A percentile compares a stretch with the other conserved stretches of the same genome.
These are phyloP conservation scores for Volvox carteri DNA, from an alignment of 163 green algal species.

Conservation along the genomic window DNA sequence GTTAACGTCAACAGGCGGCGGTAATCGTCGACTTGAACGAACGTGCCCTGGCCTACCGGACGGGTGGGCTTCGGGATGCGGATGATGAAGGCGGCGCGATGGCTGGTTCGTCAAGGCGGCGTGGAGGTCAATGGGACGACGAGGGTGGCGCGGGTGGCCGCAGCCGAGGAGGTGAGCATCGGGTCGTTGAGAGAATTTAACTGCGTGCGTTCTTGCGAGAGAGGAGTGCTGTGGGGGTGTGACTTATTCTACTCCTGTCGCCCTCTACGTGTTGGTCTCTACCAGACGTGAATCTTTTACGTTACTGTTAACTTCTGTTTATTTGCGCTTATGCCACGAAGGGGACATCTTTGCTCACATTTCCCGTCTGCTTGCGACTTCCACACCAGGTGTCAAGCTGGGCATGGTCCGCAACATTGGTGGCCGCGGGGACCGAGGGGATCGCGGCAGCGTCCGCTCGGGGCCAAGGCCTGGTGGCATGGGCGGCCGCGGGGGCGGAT, in stretches of 20 bases:
- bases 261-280: neutral
- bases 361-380: too few species aligned
- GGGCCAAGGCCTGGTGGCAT: slow-evolving; percentile 11
- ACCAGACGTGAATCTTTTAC: neutral
- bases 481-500: neutral
- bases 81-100: slow-evolving; percentile 80
- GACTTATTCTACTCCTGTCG: too few species aligned
- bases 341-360: too few species aligned
- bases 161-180: slow-evolving; percentile 45
- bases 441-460: neutral
- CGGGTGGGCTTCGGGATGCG: slow-evolving; percentile 79
- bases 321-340: too few species aligned
- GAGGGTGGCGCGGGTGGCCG: slow-evolving; percentile 41
- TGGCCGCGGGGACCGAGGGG: neutral
- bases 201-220: too few species aligned
- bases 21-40: slow-evolving; percentile 97
- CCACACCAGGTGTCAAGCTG: neutral
- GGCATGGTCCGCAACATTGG: slow-evolving; percentile 10
- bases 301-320: neutral
- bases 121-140: slow-evolving; percentile 61
- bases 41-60: slow-evolving; percentile 80
- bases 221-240: too few species aligned
- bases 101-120: slow-evolving; percentile 41
- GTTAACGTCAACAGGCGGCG: slow-evolving; percentile 27
- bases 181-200: too few species aligned